Base-by-base conservation (phyloP, 2,329 filamentous ascomycete species). In the Diplodia corticola region DNA sequence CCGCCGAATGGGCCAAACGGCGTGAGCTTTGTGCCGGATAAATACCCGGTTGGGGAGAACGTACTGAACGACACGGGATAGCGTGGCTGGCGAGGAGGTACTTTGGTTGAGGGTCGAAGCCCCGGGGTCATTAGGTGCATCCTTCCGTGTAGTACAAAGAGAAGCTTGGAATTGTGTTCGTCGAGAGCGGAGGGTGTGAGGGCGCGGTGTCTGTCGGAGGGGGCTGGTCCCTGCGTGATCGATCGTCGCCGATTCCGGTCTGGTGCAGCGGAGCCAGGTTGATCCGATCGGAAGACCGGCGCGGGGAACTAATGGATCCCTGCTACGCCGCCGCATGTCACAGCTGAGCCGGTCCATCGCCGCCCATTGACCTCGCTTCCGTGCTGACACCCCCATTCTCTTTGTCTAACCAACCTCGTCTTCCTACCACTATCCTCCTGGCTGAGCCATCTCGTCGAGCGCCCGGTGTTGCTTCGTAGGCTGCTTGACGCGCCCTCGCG, bases 251-350 rank as follows among this genome's bases (percentile, higher is more conserved):
- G 26, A 2, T 26, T 44, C 6, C 9, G 55, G 55, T 12, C 7
- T 28, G 44, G 54, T 12, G 37, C 37, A 40, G 55, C 55, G 55
- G 55, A 60, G 12, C 28, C n/a, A 40, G 37, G 55, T 60, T 60
- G 55, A 60, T 60, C 55, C 55, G 55, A 60, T 40, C 55, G 55
- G 37, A 59, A 15, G 30, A 13, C 7, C 35, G 35, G 35, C 54
- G 55, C 40, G 55, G 55, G 55, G 55, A 20, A 48, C 37, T 5
- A n/a, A n/a, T n/a, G n/a, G n/a, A 60, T 48, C 55, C 55, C 55
- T 60, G 55, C 26, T 15, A 5, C 20, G 33, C 26, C 40, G 55
- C 26, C 40, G 55, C 24, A 60, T 40, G 55, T 60, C 55, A 60
- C 37, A 48, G 55, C 55, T 37, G 55, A 30, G 55, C 55, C 37